A percentile compares a stretch with the other conserved stretches of the same genome.
phyloP scores from a whole-genome alignment of 495 filamentous ascomycete species.

The Aspergillus saccharolyticus region DNA sequence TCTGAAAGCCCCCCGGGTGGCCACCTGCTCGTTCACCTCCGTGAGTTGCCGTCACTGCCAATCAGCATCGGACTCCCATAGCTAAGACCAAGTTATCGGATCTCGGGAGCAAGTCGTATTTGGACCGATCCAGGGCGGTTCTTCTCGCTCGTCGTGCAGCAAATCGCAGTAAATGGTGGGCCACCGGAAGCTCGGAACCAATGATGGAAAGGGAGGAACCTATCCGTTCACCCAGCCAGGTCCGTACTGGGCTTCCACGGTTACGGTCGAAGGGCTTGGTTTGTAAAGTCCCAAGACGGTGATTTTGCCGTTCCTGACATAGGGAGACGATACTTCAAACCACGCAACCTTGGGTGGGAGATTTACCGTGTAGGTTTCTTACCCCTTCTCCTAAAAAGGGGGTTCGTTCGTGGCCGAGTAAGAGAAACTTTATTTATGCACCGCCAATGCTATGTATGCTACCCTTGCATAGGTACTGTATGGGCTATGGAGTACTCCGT shows the following conservation, averaged over 20 bases:
- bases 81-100: constrained; percentile 7
- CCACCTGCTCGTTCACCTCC: background rate
- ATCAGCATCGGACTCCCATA: constrained; percentile 3
- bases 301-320: constrained; percentile 1
- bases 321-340: background rate
- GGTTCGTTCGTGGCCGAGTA: background rate
- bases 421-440: background rate
- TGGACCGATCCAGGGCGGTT: constrained; percentile 2
- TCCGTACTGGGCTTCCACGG: background rate
- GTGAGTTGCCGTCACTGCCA: background rate
- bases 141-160: background rate
- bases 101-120: constrained; percentile 3
- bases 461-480: background rate
- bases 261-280: background rate
- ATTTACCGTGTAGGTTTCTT: background rate
- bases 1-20: background rate
- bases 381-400: background rate
- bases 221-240: background rate
- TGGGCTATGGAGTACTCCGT: too few species aligned
- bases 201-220: background rate
- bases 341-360: background rate
- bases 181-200: background rate
- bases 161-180: background rate
- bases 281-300: background rate
- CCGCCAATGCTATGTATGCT: background rate